Conservation (phyloP, 1,139 yeast genomes). For the Casaregolazyma suthepensis region DNA sequence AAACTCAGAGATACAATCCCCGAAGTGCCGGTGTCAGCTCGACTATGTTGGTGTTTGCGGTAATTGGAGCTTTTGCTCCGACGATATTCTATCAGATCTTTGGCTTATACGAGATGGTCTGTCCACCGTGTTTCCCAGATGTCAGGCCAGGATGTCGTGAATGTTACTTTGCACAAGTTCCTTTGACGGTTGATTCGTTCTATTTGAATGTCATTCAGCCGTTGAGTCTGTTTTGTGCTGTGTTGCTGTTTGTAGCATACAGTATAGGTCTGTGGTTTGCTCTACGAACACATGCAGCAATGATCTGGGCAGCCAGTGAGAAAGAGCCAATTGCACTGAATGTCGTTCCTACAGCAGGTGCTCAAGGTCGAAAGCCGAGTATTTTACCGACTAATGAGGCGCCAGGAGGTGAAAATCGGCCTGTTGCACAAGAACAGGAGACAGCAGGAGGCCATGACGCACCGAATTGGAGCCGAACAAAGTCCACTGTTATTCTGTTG, state of each 20-base stretch:
- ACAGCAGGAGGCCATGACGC: constrained; percentile 83
- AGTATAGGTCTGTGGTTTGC: constrained; percentile 91
- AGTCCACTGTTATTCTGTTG: constrained; percentile 77
- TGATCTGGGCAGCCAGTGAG: constrained; percentile 69
- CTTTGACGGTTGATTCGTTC: constrained; percentile 53
- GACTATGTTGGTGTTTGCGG: constrained; percentile 87
- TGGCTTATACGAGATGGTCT: constrained; percentile 77
- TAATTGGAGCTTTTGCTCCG: constrained; percentile 90
- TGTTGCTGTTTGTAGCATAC: constrained; percentile 75
- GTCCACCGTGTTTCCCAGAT: constrained; percentile 43
- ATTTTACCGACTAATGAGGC: constrained; percentile 13
- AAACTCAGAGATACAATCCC: constrained; percentile 93
- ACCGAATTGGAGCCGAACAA: constrained; percentile 90
- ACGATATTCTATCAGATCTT: constrained; percentile 84
- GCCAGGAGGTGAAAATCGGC: background rate
- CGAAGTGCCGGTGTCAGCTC: constrained; percentile 96
- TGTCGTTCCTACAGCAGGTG: constrained; percentile 4
- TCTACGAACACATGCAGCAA: constrained; percentile 88
- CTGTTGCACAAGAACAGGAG: constrained; percentile 8
- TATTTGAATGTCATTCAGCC: constrained; percentile 69
- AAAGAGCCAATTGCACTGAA: constrained; percentile 5
- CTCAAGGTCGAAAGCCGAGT: constrained; percentile 15
- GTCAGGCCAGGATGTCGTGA: constrained; percentile 44
- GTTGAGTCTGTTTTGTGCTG: constrained; percentile 72
- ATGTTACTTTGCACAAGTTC: constrained; percentile 78